Base-by-base conservation (phyloP, 345 rosid species). In the Passiflora organensis region DNA sequence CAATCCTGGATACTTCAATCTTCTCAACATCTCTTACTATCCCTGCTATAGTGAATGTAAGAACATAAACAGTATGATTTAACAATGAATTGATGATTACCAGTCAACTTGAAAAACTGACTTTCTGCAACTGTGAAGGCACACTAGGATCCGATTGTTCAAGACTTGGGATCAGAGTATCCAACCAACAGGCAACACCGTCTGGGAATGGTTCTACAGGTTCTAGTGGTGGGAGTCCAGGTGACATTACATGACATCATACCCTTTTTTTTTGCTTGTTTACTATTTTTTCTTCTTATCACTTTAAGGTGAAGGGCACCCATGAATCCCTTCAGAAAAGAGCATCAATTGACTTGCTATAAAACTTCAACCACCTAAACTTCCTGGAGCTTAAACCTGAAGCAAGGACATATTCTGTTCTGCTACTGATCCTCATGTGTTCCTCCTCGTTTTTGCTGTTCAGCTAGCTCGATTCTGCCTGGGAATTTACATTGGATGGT, bases 31-130 rank as follows among this genome's bases (percentile, higher is more conserved):
- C 18, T 43, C 75, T 22, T 60, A 58, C 75, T 79, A 41, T 65
- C 84, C 84, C 12, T 79, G 84, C 63, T 76, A 76, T 64, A 71
- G 70, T 44, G 48, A 64, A 24, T 75, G 90, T 84, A 75, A 70
- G 84, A 62, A 53, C 52, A 28, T 48, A 12, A 60, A 21, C 44
- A 5, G 8, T 12, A 39, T 24, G 15, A 32, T 13, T 21, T 20
- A 13, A 5, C 14, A 54, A 6, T 5, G 17, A 22, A 43, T 22
- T 41, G 6, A 0, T 28, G 3, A 36, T n/a, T n/a, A n/a, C n/a
- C n/a, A n/a, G n/a, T n/a, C n/a, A n/a, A n/a, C 1, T 23, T 24
- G 13, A 13, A 13, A 37, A 52, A 1, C 34, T 9, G 28, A 39
- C 15, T 43, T 36, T 52, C 6, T 58, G 67, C 44, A 34, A 25